Conservation (phyloP, 2,329 filamentous ascomycete genomes). For the Ceratocystis albifundus region DNA sequence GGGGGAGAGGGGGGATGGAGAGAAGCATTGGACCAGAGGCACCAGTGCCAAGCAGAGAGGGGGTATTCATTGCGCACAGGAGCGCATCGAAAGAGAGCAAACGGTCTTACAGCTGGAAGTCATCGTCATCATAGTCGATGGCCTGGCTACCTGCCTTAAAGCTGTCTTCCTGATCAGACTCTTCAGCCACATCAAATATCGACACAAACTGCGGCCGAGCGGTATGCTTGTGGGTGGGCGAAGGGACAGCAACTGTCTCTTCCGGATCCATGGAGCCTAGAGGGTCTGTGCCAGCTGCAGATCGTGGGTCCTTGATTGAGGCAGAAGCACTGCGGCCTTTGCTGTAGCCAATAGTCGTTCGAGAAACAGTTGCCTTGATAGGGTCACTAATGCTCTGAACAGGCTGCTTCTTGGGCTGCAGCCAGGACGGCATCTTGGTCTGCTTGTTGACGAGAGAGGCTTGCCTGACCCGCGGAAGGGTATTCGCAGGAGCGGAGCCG, state of each 20-base stretch:
- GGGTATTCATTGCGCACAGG: background rate
- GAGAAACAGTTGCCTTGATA: constrained; percentile 45
- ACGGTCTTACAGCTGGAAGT: constrained; percentile 42
- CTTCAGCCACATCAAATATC: constrained; percentile 44
- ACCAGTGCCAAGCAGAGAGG: background rate
- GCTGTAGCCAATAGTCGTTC: constrained; percentile 74
- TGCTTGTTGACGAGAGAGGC: constrained; percentile 11
- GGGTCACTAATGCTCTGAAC: constrained; percentile 20
- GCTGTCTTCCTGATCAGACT: constrained; percentile 32
- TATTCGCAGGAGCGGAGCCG: constrained; percentile 28
- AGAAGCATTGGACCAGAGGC: background rate
- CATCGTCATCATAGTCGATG: constrained; percentile 40
- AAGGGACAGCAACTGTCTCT: constrained; percentile 12
- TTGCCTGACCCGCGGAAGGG: constrained; percentile 32
- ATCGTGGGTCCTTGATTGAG: constrained; percentile 4
- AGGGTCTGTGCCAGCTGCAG: background rate
- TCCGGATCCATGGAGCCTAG: background rate
- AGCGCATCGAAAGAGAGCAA: background rate
- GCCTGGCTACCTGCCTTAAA: constrained; percentile 29
- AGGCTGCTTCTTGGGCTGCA: constrained; percentile 19
- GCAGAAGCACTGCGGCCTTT: constrained; percentile 52
- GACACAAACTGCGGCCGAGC: constrained; percentile 43
- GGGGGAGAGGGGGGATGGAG: too few relatives aligned
- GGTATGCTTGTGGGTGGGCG: constrained; percentile 24
- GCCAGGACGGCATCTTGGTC: constrained; percentile 19